A percentile compares a stretch with the other conserved stretches of the same genome.
Conservation (phyloP, 768 basidiomycete genomes). For the Rubroboletus satanas region DNA sequence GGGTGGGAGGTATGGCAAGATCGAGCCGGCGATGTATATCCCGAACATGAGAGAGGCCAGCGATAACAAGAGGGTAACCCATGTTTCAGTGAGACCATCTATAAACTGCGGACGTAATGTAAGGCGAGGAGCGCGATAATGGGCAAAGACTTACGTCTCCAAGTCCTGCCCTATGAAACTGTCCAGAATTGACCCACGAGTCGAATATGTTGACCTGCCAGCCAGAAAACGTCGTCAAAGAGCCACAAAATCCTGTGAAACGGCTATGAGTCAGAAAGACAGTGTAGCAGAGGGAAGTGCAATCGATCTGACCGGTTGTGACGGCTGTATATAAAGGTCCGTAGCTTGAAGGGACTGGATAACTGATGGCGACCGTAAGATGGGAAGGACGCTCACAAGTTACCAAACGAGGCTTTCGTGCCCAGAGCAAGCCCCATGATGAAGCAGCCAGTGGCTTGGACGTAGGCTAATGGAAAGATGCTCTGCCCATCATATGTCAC, state of each 20-base stretch:
- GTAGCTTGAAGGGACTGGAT: constrained; percentile 50
- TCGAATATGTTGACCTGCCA: constrained; percentile 90
- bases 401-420: constrained; percentile 66
- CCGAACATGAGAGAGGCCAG: constrained; percentile 79
- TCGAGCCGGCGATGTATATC: constrained; percentile 48
- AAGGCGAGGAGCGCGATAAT: neutral
- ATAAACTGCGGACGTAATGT: constrained; percentile 54
- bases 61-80: constrained; percentile 75
- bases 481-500: constrained; percentile 67
- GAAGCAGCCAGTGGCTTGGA: constrained; percentile 84
- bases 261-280: neutral
- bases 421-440: constrained; percentile 82
- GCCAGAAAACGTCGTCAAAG: constrained; percentile 91
- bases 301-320: constrained; percentile 62
- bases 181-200: constrained; percentile 72
- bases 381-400: constrained; percentile 53
- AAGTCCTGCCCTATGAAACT: constrained; percentile 58
- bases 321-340: constrained; percentile 83
- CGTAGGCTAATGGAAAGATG: constrained; percentile 81
- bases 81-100: constrained; percentile 77
- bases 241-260: constrained; percentile 82
- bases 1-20: constrained; percentile 40
- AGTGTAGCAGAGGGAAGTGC: neutral
- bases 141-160: constrained; percentile 53
- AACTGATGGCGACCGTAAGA: constrained; percentile 5